Base-by-base conservation (phyloP, 257 asterid species). In the Nemophila menziesii region DNA sequence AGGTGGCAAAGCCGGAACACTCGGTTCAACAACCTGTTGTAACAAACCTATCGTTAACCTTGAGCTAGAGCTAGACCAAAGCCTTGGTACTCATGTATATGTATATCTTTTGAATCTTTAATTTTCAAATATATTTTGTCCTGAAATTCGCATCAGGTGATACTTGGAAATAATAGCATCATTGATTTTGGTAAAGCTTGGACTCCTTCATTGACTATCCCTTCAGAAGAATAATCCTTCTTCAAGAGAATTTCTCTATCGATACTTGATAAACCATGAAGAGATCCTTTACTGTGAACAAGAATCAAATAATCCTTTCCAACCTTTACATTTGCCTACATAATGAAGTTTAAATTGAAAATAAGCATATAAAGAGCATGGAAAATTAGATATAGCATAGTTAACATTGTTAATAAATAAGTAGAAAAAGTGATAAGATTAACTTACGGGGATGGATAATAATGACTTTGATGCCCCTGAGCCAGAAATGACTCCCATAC, bases 401-500 rank as follows among this genome's bases (percentile, higher is more conserved):
- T 22, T 7, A 12, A 7, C 10, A 1, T 14, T 8, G 22, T 4
- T 0, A 8, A 24, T 2, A 17, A 17, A 17, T 4, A 29, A 49
- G 44, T 13, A 38, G 27, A n/a, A 22, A 36, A 38, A 19, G 8
- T 15, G 15, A 20, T 39, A 21, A 44, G 43, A 17, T 16, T 20
- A 57, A 75, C 98, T 81, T 57, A 85, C 99, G 2, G 94, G 94
- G 51, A 78, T 54, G 39, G 68, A 64, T 61, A 85, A 63, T 39
- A 81, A 48, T 4, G 89, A 74, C 24, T 82, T 61, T 14, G 89
- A 74, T 24, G 86, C 62, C 16, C 49, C 66, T 49, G 83, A 61
- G 26, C 93, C 85, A 90, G 77, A 47, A 73, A 62, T 4, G 89
- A 74, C 72, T 90, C 99, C 99, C 99, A 90, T 62, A 85, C 79